Base-by-base conservation (phyloP, 257 asterid genomes). In the Nicotiana knightiana region DNA sequence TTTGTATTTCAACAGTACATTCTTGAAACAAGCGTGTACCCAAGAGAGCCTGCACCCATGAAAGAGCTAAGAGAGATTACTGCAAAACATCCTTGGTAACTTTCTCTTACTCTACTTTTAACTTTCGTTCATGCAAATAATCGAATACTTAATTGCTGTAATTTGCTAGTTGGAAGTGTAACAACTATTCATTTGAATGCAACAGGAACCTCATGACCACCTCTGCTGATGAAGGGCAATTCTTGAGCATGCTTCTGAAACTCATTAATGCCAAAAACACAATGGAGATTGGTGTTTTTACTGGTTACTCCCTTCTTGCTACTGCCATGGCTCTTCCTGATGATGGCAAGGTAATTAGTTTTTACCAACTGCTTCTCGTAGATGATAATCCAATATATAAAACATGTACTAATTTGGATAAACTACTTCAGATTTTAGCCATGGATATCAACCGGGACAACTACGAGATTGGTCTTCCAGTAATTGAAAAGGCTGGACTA, bases 191-290 rank as follows among this genome's bases (percentile, higher is more conserved):
- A 9, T 43, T 13, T 18, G 8, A 13, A 0, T 6, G 66, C 3
- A 48, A 67, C 83, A 91, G 93, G 93, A 91, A 92, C 76, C 1
- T 88, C 55, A 91, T 91, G 95, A 90, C 89, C 77, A 89, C 90
- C 77, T 86, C 93, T 4, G 93, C 90, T 1, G 95, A 91, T 54
- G 95, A 91, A 70, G 95, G 93, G 6, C 90, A 81, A n/a, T 88
- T 91, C 18, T 67, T 91, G 7, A 83, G 87, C 5, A 88, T 91
- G 93, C 88, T 91, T 0, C 65, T 91, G 85, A 91, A 91, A 71
- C 71, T 88, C 24, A 91, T 91, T 87, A 88, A 89, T 57, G 93
- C 93, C 0, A 90, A 90, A 68, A 90, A 90, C 79, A 87, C 93
- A 0, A 83, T 89, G 5, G 92, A 90, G 79, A 82, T 91, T 61